Evolutionary conservation across 1,139 yeast species (phyloP), one percentile per base, ranked within the genome.

Genomic region (Scheffersomyces parashehatae): DNA sequence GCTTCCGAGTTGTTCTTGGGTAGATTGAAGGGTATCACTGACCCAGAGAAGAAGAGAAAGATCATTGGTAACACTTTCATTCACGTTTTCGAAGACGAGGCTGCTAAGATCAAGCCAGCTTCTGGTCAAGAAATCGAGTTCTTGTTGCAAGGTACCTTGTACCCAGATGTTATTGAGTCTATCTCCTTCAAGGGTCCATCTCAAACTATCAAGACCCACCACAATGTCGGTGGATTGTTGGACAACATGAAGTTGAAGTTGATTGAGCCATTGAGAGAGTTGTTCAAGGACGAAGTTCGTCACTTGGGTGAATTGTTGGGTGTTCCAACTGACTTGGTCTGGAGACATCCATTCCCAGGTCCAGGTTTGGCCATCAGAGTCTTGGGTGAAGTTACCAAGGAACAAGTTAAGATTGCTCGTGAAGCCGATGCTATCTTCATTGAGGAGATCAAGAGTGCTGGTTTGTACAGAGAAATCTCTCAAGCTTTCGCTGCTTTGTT

Each of bases 321-420:
- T 43, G 95, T 93, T 59, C 95, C 98, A 38, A 95, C 89, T 63
- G 99, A 93, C 58, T 81, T 93, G 59, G 98, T 93, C 55, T 91
- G 99, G 98, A 88, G 99, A 80, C 99, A 93, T 66, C 99, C 99
- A 47, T 93, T 93, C 96, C 99, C 99, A 61, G 99, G 99, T 65
- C 99, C 99, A 66, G 99, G 99, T 75, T 88, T 93, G 64, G 99
- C 98, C 56, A 95, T 93, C 66, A 85, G 99, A 74, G 95, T 93
- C 46, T 77, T 93, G 46, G 99, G 99, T 57, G 98, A 91, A 73
- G 97, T 93, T 52, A 88, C 97, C 49, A 86, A 83, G 56, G 84
- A 78, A 52, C 99, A 93, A 75, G 93, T 93, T 47, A 90, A 82
- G 62, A 93, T 93, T 66, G 99, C 99, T 41, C 88, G 98, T 73